Evolutionary conservation across 1,284 basidiomycete genomes (phyloP).

Genomic region (Cystobasidium slooffiae): DNA sequence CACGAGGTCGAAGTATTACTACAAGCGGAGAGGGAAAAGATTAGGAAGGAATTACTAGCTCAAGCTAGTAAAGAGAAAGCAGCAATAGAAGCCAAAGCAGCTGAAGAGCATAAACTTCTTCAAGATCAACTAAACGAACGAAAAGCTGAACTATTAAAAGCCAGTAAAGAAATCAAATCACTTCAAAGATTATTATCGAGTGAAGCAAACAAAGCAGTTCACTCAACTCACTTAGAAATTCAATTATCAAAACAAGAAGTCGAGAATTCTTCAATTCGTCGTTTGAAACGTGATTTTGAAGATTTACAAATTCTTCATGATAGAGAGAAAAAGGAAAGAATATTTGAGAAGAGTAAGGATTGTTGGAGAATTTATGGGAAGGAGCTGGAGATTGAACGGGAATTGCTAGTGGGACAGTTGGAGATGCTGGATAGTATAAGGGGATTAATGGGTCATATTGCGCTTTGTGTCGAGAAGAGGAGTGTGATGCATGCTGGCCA

Average conservation of each 20-base stretch:
- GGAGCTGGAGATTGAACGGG: conserved; percentile 17
- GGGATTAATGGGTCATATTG: conserved; percentile 8
- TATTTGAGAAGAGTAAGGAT: background rate
- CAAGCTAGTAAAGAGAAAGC: background rate
- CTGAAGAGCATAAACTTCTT: background rate
- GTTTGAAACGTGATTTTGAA: conserved; percentile 12
- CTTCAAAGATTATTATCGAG: conserved; percentile 10
- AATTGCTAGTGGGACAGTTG: background rate
- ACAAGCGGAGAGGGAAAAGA: conserved; percentile 8
- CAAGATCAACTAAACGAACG: background rate
- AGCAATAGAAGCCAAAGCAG: background rate
- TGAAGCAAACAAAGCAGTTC: background rate
- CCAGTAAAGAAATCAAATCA: background rate
- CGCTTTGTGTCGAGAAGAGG: background rate
- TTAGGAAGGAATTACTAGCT: background rate
- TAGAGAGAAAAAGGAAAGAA: background rate
- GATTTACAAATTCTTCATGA: background rate
- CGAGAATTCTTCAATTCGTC: conserved; percentile 1
- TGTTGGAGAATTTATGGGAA: conserved; percentile 17
- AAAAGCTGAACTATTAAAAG: background rate
- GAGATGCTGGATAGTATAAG: conserved; percentile 1
- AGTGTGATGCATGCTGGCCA: background rate
- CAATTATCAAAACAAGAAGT: conserved; percentile 3
- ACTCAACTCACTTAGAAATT: background rate
- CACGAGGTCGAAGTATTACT: background rate